A percentile compares a stretch with the other conserved stretches of the same genome.
Evolutionary conservation across 192 early-diverging fungal species (phyloP).

Genomic region (Podila minutissima): DNA sequence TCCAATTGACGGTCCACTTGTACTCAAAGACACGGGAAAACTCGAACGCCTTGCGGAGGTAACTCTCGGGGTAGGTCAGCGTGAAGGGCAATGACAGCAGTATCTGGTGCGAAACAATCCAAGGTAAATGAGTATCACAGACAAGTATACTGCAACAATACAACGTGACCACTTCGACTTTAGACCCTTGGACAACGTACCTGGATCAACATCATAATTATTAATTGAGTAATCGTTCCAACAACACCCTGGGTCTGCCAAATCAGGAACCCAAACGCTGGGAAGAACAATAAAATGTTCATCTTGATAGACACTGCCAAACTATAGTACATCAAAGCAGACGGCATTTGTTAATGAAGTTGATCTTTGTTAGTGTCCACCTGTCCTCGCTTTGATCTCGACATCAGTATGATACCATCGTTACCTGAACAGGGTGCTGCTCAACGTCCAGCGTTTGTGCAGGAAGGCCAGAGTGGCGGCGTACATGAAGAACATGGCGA

Average conservation of each 20-base stretch:
- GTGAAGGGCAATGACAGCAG: conserved; percentile 53
- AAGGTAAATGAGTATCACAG: not conserved
- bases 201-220: conserved; percentile 59
- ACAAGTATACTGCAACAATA: not conserved
- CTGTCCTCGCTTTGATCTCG: no score
- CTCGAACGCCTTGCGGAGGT: conserved; percentile 86
- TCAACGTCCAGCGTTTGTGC: conserved; percentile 55
- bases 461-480: conserved; percentile 71
- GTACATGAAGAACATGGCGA: conserved; percentile 90
- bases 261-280: conserved; percentile 79
- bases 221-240: conserved; percentile 59
- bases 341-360: not conserved
- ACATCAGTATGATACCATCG: not conserved
- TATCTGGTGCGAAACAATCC: conserved; percentile 10
- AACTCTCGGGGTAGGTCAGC: conserved; percentile 61
- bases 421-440: conserved; percentile 76
- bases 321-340: conserved; percentile 54
- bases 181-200: conserved; percentile 15
- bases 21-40: conserved; percentile 87
- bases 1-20: conserved; percentile 98
- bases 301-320: conserved; percentile 92
- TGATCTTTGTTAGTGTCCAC: no score
- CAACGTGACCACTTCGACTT: not conserved
- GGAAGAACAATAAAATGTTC: conserved; percentile 93
- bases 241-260: conserved; percentile 59